Base-by-base conservation (phyloP, 495 filamentous ascomycete genomes). In the Talaromyces proteolyticus region DNA sequence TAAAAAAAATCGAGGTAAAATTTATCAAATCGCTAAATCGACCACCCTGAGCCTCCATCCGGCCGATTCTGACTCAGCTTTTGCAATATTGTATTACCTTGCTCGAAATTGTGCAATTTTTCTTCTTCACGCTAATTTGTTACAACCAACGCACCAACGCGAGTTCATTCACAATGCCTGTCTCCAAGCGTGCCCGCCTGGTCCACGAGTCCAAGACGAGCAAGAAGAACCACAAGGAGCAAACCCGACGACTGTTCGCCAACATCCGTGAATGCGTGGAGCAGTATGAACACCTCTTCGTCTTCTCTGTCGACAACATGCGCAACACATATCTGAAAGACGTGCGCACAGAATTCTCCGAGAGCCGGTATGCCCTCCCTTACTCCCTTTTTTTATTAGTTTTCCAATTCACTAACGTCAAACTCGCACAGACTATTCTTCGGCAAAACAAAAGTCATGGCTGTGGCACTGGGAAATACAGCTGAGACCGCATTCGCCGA, bases 381-480 rank as follows among this genome's bases (percentile, higher is more conserved):
- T 41, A 36, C 22, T 7, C 26, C 29, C 22, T 40, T 16, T 16
- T 29, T 44, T 20, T 17, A 21, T 34, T 19, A 7, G 18, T 8
- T 20, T 23, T 39, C 18, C 45, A 45, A 44, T n/a, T 20, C 4
- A 34, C 4, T 34, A 17, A 16, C 16, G 20, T 36, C n/a, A n/a
- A n/a, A n/a, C 20, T 36, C 42, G 11, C 21, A 43, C 50, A 91
- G 92, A 52, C 65, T 98, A 63, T 96, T 96, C 81, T 96, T 96
- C 68, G 93, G 93, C 66, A 97, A 96, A 68, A 97, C 92, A 42
- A 96, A 96, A 73, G 91, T 96, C 60, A 97, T 96, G 87, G 86
- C 89, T 51, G 86, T 89, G 70, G 89, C 93, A 45, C 85, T 98
- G 10, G 92, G 91, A 57, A 72, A 74, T 39, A 82, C 69, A 50